Conservation (phyloP, 345 rosid genomes). For the Psidium friedrichsthalianum region DNA sequence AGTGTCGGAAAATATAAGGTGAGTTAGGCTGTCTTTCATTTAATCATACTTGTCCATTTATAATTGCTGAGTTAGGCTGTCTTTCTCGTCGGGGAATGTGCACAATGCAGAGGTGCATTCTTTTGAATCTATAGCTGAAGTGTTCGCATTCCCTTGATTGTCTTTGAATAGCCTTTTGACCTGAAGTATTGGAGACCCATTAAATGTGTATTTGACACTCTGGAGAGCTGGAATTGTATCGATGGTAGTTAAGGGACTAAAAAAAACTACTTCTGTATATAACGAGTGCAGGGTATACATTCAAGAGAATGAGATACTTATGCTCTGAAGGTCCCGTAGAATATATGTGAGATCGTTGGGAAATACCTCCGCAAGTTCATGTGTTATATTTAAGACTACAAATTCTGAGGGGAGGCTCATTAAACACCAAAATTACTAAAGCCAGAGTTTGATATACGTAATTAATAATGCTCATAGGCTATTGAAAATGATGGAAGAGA, state of each 20-base stretch:
- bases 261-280: background rate
- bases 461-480: too few species aligned
- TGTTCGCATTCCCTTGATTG: background rate
- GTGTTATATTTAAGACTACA: too few species aligned
- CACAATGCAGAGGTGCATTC: background rate
- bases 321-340: background rate
- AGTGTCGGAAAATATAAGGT: too few species aligned
- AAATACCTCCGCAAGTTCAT: background rate
- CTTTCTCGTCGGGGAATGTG: background rate
- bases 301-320: background rate
- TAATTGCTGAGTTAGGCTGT: too few species aligned
- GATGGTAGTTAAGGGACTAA: background rate
- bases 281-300: background rate
- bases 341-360: background rate
- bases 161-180: background rate
- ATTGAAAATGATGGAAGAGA: constrained; percentile 51
- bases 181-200: background rate
- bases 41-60: too few species aligned
- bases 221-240: background rate
- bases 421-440: too few species aligned
- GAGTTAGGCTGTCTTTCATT: too few species aligned
- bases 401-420: too few species aligned
- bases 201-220: background rate
- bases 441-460: too few species aligned
- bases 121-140: background rate